Evolutionary conservation across 306 rosid species (phyloP), one percentile per base, ranked within the genome.

Genomic region (Trifolium subterraneum): DNA sequence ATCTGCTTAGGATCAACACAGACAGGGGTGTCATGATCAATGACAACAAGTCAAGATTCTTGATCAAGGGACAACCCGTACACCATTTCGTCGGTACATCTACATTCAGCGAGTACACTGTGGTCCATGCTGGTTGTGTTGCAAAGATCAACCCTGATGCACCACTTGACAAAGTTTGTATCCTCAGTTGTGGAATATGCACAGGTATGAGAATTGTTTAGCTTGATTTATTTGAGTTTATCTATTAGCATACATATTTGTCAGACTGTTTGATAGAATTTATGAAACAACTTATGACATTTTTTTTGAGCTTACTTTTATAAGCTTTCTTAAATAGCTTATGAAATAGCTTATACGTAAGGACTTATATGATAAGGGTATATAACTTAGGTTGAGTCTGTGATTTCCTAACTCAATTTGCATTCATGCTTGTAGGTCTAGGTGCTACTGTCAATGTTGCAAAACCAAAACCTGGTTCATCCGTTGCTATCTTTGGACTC

Each of bases 371-470:
- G 47, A 41, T 11, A 41, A 41, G 47, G 47, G 47, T 1, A 19
- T n/a, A 50, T 31, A 38, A 67, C 10, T 29, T 29, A 6, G 47
- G 55, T 1, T 1, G 12, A 33, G 33, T 59, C 54, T 71, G 9
- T 50, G 8, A 20, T 35, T 35, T 45, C 6, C 5, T 4, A 48
- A 19, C 77, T 63, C 8, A 31, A 39, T 52, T 70, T 14, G 29
- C 58, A 29, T 48, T 45, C 13, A 7, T 82, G 59, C 33, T 64
- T 18, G 19, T 52, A 93, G 98, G 98, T 76, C 81, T 87, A 60
- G 98, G 98, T 66, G 98, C 98, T 11, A 85, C 97, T 54, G 3
- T 93, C 61, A 93, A 93, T 75, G 98, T 93, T 70, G 98, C 98
- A 27, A 93, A 87, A 66, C 98, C 98, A 0, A 84, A 86, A 44